phyloP scores from a whole-genome alignment of 257 asterid species.

The Solanum sitiens region DNA sequence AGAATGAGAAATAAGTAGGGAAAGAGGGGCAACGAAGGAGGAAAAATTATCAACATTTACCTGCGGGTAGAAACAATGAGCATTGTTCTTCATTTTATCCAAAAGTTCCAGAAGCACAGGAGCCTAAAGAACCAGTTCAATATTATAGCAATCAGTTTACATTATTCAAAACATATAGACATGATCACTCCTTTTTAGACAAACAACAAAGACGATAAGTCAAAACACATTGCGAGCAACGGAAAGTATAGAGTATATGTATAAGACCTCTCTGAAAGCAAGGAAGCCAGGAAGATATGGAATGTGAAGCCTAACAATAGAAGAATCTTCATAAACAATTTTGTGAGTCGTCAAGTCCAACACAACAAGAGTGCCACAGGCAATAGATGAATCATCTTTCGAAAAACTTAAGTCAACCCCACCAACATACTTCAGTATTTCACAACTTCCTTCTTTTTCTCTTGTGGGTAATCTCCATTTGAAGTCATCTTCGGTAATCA shows the following conservation, averaged over 20 bases:
- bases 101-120: slow-evolving; percentile 70
- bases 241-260: background rate
- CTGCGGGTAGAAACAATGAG: slow-evolving; percentile 58
- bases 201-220: background rate
- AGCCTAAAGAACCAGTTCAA: slow-evolving; percentile 31
- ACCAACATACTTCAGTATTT: slow-evolving; percentile 46
- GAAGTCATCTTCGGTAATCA: slow-evolving; percentile 46
- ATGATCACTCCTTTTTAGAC: background rate
- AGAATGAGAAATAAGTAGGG: background rate
- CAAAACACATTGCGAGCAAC: background rate
- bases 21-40: background rate
- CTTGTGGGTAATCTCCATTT: slow-evolving; percentile 40
- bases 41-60: slow-evolving; percentile 11
- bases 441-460: slow-evolving; percentile 12
- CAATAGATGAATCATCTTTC: slow-evolving; percentile 56
- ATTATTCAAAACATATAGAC: background rate
- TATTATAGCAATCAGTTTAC: background rate
- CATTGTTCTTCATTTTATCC: slow-evolving; percentile 50
- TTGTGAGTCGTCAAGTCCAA: slow-evolving; percentile 43
- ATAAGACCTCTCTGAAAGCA: slow-evolving; percentile 82
- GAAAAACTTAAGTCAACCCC: slow-evolving; percentile 92
- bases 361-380: slow-evolving; percentile 77
- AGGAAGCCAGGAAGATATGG: slow-evolving; percentile 86
- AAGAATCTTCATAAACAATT: slow-evolving; percentile 58
- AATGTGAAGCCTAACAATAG: slow-evolving; percentile 39